Percentiles rank a stretch among this genome's conserved stretches.
These are phyloP conservation scores for Scheffersomyces coipomensis DNA, from an alignment of 805 yeast species.

Conservation along the genomic window DNA sequence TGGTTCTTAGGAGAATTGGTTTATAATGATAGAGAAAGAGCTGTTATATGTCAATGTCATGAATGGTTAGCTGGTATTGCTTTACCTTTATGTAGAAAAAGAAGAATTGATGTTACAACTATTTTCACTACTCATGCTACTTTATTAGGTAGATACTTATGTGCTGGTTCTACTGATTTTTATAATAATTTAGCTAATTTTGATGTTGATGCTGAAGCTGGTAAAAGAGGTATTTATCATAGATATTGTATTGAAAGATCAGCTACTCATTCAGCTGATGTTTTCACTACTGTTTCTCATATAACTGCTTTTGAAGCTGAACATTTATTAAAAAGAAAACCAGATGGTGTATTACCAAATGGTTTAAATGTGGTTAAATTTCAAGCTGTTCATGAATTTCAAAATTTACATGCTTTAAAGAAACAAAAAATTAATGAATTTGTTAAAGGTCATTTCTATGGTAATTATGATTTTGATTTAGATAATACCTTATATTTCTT, in stretches of 20 bases:
- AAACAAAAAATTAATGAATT: slow-evolving; percentile 93
- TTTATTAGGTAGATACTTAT: slow-evolving; percentile 85
- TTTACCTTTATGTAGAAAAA: slow-evolving; percentile 84
- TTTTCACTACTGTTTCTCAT: slow-evolving; percentile 94
- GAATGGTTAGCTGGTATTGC: slow-evolving; percentile 99
- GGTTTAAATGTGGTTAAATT: slow-evolving; percentile 95
- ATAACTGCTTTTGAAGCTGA: slow-evolving; percentile 97
- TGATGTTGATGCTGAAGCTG: slow-evolving; percentile 97
- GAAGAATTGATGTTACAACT: slow-evolving; percentile 90
- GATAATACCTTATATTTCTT: slow-evolving; percentile 93
- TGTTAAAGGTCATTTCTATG: slow-evolving; percentile 95
- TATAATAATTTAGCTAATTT: slow-evolving; percentile 85
- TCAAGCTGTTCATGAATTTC: slow-evolving; percentile 97
- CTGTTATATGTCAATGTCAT: slow-evolving; percentile 91
- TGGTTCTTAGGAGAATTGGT: slow-evolving; percentile 97
- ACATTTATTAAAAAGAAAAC: slow-evolving; percentile 89
- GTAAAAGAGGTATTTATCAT: slow-evolving; percentile 95
- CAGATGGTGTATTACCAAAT: slow-evolving; percentile 96
- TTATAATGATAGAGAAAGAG: slow-evolving; percentile 78
- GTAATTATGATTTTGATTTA: slow-evolving; percentile 90
- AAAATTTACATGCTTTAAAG: slow-evolving; percentile 87
- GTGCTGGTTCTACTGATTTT: slow-evolving; percentile 96
- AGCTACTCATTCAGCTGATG: slow-evolving; percentile 94
- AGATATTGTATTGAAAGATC: slow-evolving; percentile 96
- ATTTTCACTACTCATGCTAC: slow-evolving; percentile 98